Base-by-base conservation (phyloP, 1,139 yeast species). In the Candida sp. region DNA sequence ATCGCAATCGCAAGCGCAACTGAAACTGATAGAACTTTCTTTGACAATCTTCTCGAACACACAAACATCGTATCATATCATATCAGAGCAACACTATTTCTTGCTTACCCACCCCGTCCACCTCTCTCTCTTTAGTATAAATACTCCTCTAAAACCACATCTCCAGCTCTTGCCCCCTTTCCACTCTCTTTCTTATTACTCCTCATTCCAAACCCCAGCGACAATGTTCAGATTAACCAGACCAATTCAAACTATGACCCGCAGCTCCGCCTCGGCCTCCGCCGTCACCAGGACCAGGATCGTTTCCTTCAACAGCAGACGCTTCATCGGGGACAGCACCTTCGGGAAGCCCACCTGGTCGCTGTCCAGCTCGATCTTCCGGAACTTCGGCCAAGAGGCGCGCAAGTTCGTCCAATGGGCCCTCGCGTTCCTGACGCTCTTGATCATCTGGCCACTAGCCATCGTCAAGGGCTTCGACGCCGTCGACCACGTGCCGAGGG, bases 341-440 rank as follows among this genome's bases (percentile, higher is more conserved):
- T 25, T 3, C 7, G 58, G 57, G 9, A 46, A 52, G 30, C 49
- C 45, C 6, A 48, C 50, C 6, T 57, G 57, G 54, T 57, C 59
- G 2, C 51, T 53, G 50, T 9, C 40, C 2, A 30, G 9, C 7
- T 33, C 49, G 4, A 1, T 56, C 2, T 5, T 30, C 7, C 28
- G 33, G 11, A 46, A 27, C 5, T 48, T 47, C 42, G 37, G 44
- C n/a, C 44, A 47, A n/a, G 55, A 56, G 43, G 32, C 44, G 9
- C 37, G 30, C n/a, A 47, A 47, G 17, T 11, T 55, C 1, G 17
- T 50, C 22, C 57, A 57, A 9, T 54, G 58, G 56, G 41, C 49
- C 9, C 34, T 49, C 33, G 51, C 57, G 9, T 48, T 57, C 3
- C 42, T 46, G 38, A 37, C 44, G 1, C 37, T 53, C 5, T 43